Conservation (phyloP, 2,329 filamentous ascomycete species). For the Colletotrichum chlorophyti region DNA sequence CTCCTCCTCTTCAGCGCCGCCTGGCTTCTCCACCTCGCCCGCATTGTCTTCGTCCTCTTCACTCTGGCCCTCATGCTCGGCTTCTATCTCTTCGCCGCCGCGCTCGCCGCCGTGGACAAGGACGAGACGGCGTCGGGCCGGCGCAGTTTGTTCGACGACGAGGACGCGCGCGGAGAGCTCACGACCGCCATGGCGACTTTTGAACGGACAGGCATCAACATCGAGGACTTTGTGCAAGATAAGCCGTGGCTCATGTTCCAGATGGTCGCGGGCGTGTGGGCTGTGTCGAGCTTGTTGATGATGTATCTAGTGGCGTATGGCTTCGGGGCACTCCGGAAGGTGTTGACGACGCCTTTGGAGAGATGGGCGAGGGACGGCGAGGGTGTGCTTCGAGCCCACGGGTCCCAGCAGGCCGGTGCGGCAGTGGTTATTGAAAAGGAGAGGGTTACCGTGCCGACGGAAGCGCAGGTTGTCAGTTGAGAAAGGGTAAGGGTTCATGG, state of each 20-base stretch:
- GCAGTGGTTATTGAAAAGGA: not conserved
- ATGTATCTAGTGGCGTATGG: slow-evolving; percentile 9
- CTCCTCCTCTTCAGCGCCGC: slow-evolving; percentile 13
- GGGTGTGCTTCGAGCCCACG: not conserved
- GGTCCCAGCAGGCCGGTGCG: not conserved
- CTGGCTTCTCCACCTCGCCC: slow-evolving; percentile 20
- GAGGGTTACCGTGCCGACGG: not conserved
- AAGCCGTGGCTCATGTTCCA: slow-evolving; percentile 9
- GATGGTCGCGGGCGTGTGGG: not conserved
- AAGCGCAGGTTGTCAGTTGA: not conserved
- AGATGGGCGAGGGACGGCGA: not conserved
- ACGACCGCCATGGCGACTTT: slow-evolving; percentile 8
- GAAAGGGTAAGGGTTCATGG: not conserved
- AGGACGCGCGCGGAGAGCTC: not conserved
- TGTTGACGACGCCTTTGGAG: slow-evolving; percentile 21
- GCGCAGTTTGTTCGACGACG: not conserved
- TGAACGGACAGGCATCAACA: not conserved
- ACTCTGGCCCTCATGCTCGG: not conserved
- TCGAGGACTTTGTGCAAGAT: not conserved
- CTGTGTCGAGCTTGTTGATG: not conserved
- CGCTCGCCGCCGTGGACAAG: not conserved
- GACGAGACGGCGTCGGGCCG: not conserved
- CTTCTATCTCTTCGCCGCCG: slow-evolving; percentile 9
- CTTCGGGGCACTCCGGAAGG: slow-evolving; percentile 9
- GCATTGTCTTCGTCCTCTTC: slow-evolving; percentile 15